Conservation (phyloP, 1,284 basidiomycete genomes). For the Ceratobasidium sp. region DNA sequence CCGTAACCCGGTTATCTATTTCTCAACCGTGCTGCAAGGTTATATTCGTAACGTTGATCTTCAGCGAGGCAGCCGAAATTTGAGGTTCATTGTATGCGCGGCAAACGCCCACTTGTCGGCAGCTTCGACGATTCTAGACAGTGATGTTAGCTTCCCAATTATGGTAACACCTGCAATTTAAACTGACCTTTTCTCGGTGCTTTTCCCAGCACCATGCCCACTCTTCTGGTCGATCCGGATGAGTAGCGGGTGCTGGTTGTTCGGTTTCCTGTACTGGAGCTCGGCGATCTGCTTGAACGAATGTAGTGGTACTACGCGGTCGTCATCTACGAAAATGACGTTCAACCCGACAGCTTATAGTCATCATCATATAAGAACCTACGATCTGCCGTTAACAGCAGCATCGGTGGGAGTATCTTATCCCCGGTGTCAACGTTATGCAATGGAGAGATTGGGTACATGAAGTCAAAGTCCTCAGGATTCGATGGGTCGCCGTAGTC, state of each 20-base stretch:
- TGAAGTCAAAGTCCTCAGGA: slow-evolving; percentile 84
- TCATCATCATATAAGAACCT: slow-evolving; percentile 54
- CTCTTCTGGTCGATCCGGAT: slow-evolving; percentile 83
- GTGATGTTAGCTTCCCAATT: not conserved
- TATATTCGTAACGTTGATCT: too few species aligned
- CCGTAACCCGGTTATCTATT: too few species aligned
- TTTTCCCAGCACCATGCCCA: slow-evolving; percentile 85
- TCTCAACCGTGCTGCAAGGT: too few species aligned
- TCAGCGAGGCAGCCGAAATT: slow-evolving; percentile 51
- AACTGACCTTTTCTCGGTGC: slow-evolving; percentile 75
- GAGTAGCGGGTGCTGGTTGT: slow-evolving; percentile 78
- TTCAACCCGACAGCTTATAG: not conserved
- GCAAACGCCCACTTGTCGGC: slow-evolving; percentile 84
- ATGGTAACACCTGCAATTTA: not conserved
- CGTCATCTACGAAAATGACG: slow-evolving; percentile 70
- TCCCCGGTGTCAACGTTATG: slow-evolving; percentile 75
- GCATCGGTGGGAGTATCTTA: slow-evolving; percentile 72
- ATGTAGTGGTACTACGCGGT: slow-evolving; percentile 85
- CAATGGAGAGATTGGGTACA: slow-evolving; percentile 80
- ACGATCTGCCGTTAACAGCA: slow-evolving; percentile 85
- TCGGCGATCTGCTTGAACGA: slow-evolving; percentile 84
- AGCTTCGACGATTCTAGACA: slow-evolving; percentile 74
- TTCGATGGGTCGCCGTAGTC: slow-evolving; percentile 87
- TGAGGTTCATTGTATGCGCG: slow-evolving; percentile 72
- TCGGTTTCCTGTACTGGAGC: slow-evolving; percentile 72